These are phyloP conservation scores for Dactylellina cionopaga DNA, from an alignment of 2,329 filamentous ascomycete species.

Conservation along the genomic window DNA sequence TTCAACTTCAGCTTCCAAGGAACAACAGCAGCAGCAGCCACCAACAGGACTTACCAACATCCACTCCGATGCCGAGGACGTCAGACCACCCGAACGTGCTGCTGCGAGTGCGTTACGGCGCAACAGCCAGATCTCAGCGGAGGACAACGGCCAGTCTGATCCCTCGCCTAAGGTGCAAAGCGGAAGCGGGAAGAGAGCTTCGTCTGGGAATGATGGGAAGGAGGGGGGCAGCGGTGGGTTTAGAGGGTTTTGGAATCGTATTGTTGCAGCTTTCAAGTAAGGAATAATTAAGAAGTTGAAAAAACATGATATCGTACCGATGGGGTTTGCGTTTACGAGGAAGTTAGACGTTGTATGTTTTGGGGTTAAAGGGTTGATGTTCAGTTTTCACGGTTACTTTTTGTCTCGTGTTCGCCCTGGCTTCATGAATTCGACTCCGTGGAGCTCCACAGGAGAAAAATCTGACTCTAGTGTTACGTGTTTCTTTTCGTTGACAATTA, in stretches of 20 bases:
- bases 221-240: conserved; percentile 9
- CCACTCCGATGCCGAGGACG: conserved; percentile 15
- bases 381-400: no score
- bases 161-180: background rate
- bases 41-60: conserved; percentile 17
- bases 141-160: background rate
- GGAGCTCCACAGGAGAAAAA: no score
- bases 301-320: background rate
- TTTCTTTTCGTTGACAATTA: no score
- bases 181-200: background rate
- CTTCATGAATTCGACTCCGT: no score
- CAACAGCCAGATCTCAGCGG: background rate
- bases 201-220: background rate
- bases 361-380: no score
- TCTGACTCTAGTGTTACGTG: no score
- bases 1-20: conserved; percentile 18
- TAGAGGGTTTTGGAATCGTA: conserved; percentile 25
- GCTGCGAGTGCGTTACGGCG: background rate
- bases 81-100: conserved; percentile 18
- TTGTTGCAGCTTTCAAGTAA: conserved; percentile 38
- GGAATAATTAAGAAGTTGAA: background rate
- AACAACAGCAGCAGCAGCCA: background rate
- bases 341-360: no score
- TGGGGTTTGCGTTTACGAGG: no score
- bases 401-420: no score